phyloP scores from a whole-genome alignment of 305 asterid genomes.

The Fraxinus ornus region DNA sequence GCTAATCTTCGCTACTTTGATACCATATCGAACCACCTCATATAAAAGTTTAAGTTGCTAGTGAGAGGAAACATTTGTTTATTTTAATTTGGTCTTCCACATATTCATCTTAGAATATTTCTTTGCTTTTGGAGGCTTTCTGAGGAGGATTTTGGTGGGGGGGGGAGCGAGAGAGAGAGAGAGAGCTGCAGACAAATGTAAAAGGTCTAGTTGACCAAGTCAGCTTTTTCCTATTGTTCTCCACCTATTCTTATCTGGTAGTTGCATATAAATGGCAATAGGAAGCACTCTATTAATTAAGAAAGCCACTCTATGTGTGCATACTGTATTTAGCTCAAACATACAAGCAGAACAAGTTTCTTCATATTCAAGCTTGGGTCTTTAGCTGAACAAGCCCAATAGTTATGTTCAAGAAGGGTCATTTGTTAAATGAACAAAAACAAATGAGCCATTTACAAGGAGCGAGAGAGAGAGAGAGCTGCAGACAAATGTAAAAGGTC shows the following conservation, averaged over 20 bases:
- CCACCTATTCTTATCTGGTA: not conserved
- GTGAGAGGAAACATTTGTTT: not conserved
- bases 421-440: not conserved
- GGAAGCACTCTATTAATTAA: not conserved
- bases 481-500: too few species aligned
- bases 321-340: not conserved
- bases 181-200: not conserved
- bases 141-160: too few species aligned
- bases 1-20: not conserved
- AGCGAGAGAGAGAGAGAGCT: too few species aligned
- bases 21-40: not conserved
- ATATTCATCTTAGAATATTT: not conserved
- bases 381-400: not conserved
- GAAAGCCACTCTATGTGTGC: not conserved
- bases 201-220: not conserved
- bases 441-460: constrained; percentile 3
- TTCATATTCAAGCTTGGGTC: not conserved
- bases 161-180: not conserved
- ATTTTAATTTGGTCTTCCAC: not conserved
- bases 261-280: not conserved
- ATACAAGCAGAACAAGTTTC: not conserved
- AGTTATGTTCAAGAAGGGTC: not conserved
- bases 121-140: not conserved
- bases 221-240: not conserved
- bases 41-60: not conserved